Evolutionary conservation across 2,329 filamentous ascomycete species (phyloP).

Genomic region (Berkeleyomyces basicola): DNA sequence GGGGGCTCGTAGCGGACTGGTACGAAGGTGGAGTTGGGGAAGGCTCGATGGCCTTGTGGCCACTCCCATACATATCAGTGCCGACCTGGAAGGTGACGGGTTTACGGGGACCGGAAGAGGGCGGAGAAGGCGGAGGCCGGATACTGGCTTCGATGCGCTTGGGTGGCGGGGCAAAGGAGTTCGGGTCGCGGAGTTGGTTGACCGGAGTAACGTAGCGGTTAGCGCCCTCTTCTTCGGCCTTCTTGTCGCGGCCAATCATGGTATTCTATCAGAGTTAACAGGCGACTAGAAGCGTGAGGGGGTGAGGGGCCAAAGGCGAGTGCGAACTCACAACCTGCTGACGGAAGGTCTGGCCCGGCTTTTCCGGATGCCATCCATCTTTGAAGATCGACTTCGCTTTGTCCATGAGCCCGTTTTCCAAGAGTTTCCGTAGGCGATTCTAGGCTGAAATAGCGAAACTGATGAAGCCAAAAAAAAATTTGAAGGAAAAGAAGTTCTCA

Average conservation of each 20-base stretch:
- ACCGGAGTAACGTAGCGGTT: constrained; percentile 41
- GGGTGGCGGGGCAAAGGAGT: constrained; percentile 65
- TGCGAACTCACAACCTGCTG: constrained; percentile 20
- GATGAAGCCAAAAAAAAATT: background rate
- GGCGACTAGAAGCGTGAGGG: background rate
- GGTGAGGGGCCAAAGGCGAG: background rate
- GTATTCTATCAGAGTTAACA: constrained; percentile 24
- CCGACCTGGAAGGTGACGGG: constrained; percentile 15
- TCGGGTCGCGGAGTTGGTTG: constrained; percentile 55
- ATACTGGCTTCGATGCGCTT: constrained; percentile 34
- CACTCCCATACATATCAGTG: constrained; percentile 7
- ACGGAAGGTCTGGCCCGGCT: constrained; percentile 19
- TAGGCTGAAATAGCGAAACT: background rate
- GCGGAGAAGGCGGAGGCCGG: constrained; percentile 17
- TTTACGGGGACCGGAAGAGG: constrained; percentile 13
- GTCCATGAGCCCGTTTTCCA: constrained; percentile 2
- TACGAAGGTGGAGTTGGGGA: constrained; percentile 39
- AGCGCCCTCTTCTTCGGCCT: constrained; percentile 18
- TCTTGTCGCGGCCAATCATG: constrained; percentile 27
- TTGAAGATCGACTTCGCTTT: constrained; percentile 10
- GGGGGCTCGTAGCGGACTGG: constrained; percentile 50
- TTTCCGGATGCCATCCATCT: constrained; percentile 12
- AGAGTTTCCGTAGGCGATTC: background rate
- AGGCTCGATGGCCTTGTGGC: constrained; percentile 17
- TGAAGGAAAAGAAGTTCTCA: background rate